Evolutionary conservation across 495 filamentous ascomycete species (phyloP), one percentile per base, ranked within the genome.

Genomic region (Staphylotrichum longicolle): DNA sequence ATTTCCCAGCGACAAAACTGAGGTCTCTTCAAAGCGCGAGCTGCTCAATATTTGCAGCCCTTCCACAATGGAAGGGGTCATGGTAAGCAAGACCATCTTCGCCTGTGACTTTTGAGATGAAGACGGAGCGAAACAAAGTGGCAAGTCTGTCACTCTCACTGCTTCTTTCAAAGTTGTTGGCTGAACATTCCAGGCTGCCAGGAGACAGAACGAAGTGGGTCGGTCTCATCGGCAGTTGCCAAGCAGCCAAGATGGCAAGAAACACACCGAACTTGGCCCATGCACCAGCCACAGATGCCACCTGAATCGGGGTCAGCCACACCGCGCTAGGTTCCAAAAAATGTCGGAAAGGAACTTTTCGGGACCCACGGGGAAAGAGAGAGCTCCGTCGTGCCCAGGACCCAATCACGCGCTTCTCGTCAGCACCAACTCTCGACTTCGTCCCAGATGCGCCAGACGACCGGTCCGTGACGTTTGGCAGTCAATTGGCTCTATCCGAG

Each of bases 11-110:
- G 56, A 27, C 20, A 27, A 27, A 27, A 27, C 20, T 27, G 20
- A 27, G 20, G 20, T 27, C 20, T 27, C 20, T 27, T 27, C 20
- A 27, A 27, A 27, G 20, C 20, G 20, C 20, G 37, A n/a, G 7
- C 48, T 39, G 49, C 51, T 51, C 47, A 50, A 33, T 45, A 73
- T 72, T 34, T 82, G 69, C 11, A 93, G 65, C 8, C 85, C 90
- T 67, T 85, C 78, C 70, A 88, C 79, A 33, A 92, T 86, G 68
- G 81, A 80, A 61, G 82, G 65, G 0, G 91, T 96, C 71, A 89
- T 87, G 42, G 84, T 85, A 47, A 96, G 85, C 48, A 86, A 80
- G 32, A 95, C 91, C 92, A 96, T 96, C 7, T 45, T 50, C n/a
- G 12, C 9, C 34, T 30, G 20, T 20, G n/a, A 10, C 27, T 14